Base-by-base conservation (phyloP, 441 rosid genomes). In the Eutrema salsugineum region DNA sequence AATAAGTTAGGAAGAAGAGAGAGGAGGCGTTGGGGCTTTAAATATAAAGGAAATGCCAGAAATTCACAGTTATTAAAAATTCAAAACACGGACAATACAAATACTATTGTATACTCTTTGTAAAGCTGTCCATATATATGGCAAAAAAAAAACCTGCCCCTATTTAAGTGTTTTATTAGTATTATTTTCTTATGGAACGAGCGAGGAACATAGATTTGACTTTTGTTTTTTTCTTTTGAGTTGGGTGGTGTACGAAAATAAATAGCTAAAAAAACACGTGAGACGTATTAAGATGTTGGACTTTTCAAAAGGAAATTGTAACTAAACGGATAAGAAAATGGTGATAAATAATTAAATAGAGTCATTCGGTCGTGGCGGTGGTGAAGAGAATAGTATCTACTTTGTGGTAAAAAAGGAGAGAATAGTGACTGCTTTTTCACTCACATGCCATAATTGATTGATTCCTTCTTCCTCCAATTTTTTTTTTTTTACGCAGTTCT, bases 71-170 rank as follows among this genome's bases (percentile, higher is more conserved):
- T 28, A 27, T 38, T 28, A 38, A 76, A 71, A 80, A 69, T 87
- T 88, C 86, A 85, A 84, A 55, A 80, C 85, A 81, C 82, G 87
- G 72, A 33, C 78, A 66, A 63, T 30, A 40, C 58, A 12, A 30
- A 22, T 71, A 65, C 8, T 46, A 30, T 14, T 28, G 32, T 54
- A 57, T 40, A 46, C 24, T 66, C 30, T 66, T n/a, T 66, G 48
- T 39, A 68, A 75, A 62, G 57, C 65, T 68, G 75, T 69, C 28
- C 33, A 0, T 43, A n/a, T 35, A 35, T 46, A 58, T 70, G 22
- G 50, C 39, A 27, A 39, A 61, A 70, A 27, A 48, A 59, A 51
- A 15, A 50, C 16, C 43, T 48, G 50, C 49, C 66, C 19, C 8
- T 38, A 36, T 22, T 33, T 51, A 50, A 66, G 9, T 15, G 9